These are phyloP conservation scores for Leptographium galeiforme DNA, from an alignment of 2,329 filamentous ascomycete species.

Conservation along the genomic window DNA sequence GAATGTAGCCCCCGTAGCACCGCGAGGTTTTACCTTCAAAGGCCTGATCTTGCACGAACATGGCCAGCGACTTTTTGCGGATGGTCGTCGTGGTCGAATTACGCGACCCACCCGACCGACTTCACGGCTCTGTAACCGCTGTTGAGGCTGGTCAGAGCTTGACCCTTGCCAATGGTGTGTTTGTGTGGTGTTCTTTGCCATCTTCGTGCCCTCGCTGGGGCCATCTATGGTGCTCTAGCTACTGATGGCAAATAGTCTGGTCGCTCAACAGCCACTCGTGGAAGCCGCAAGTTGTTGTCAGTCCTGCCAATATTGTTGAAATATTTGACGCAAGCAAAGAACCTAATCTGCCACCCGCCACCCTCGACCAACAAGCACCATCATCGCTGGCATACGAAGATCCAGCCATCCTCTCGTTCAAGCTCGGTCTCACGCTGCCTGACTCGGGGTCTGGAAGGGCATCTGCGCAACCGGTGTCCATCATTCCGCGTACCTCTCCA, in stretches of 20 bases:
- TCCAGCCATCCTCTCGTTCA: constrained; percentile 11
- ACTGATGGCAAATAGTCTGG: constrained; percentile 19
- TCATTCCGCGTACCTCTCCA: neutral
- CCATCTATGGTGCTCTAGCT: neutral
- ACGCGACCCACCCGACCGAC: constrained; percentile 46
- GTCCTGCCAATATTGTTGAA: constrained; percentile 21
- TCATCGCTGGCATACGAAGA: constrained; percentile 5
- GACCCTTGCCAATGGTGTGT: constrained; percentile 57
- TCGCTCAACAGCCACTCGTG: constrained; percentile 25
- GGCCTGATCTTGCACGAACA: constrained; percentile 18
- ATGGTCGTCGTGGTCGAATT: constrained; percentile 54
- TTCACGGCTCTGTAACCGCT: constrained; percentile 58
- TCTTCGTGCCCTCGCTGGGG: neutral
- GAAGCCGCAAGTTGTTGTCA: constrained; percentile 30
- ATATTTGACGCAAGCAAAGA: constrained; percentile 9
- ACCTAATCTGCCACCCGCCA: neutral
- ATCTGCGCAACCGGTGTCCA: neutral
- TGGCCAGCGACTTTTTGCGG: constrained; percentile 59
- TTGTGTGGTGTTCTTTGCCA: neutral
- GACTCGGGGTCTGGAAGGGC: neutral
- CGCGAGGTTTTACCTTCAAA: neutral
- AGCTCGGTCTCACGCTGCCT: constrained; percentile 1
- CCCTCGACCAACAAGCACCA: constrained; percentile 4
- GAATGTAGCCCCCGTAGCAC: neutral
- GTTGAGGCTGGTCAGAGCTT: constrained; percentile 55